Evolutionary conservation across 176 grass and related monocot species (phyloP), one percentile per base, ranked within the genome.

Genomic region (Olyra latifolia): DNA sequence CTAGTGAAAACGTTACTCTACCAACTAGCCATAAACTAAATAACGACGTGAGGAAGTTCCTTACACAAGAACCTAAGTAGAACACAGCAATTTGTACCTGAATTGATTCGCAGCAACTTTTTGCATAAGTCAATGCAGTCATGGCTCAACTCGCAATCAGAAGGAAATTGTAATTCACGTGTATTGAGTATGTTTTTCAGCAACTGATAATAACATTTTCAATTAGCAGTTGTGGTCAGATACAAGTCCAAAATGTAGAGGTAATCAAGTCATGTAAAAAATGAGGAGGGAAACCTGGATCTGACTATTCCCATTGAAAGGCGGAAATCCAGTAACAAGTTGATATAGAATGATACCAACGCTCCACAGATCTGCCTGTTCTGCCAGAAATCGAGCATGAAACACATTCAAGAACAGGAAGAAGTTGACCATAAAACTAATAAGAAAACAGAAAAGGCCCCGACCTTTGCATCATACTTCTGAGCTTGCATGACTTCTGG

Each of bases 291-390:
- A 81, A 85, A 95, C 96, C 96, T 99, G 96, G 55, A 93, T 84
- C 58, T 99, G 96, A 83, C 65, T 99, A 74, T 90, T 85, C 63
- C 96, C 96, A 72, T 87, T 93, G 81, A 89, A 99, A 80, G 96
- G 96, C 42, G 96, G 94, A 68, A 63, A 89, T 53, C 96, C 96
- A 19, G 90, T 99, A 62, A 99, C 86, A 66, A 99, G 92, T 91
- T 99, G 96, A 86, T 89, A 99, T 27, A 99, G 64, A 81, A 99
- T 99, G 73, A 99, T 85, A 91, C 96, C 96, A 76, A 95, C 72
- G 71, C 96, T 99, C 96, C 96, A 99, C 38, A 99, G 84, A 89
- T 99, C 96, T 86, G 96, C 96, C 96, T 99, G 92, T 93, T 93
- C 58, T 83, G 71, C 68, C 72, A 72, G 64, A 64, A 83, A 87